These are phyloP conservation scores for Calonectria multiphialidica DNA, from an alignment of 2,329 filamentous ascomycete genomes.

Conservation along the genomic window DNA sequence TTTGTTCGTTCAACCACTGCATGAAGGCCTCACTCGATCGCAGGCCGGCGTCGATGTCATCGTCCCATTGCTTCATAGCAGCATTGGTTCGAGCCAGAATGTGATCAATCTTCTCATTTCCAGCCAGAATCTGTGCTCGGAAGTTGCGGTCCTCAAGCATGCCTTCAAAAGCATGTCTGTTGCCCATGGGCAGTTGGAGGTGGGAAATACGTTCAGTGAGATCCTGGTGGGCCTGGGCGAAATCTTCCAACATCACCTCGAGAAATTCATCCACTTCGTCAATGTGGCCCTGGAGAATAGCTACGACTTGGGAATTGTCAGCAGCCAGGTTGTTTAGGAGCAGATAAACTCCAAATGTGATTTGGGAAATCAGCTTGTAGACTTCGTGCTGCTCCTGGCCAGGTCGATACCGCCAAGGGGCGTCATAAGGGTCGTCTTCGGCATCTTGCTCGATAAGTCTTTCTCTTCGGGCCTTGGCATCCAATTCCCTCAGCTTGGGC, in stretches of 20 bases:
- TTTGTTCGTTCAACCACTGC: conserved; percentile 78
- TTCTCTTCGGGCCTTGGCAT: conserved; percentile 73
- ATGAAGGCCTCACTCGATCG: conserved; percentile 82
- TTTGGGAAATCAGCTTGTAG: conserved; percentile 90
- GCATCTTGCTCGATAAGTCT: conserved; percentile 76
- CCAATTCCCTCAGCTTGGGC: conserved; percentile 65
- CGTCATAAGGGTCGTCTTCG: conserved; percentile 78
- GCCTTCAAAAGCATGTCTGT: conserved; percentile 84
- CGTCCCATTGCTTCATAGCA: conserved; percentile 80
- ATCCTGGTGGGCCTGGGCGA: conserved; percentile 82
- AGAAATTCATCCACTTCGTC: conserved; percentile 94
- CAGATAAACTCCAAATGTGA: conserved; percentile 93
- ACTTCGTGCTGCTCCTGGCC: conserved; percentile 88
- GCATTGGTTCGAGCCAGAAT: conserved; percentile 84
- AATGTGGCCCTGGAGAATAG: conserved; percentile 90
- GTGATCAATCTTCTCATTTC: conserved; percentile 92
- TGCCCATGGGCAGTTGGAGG: conserved; percentile 85
- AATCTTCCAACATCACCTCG: conserved; percentile 86
- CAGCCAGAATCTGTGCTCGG: conserved; percentile 83
- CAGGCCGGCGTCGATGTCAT: conserved; percentile 84
- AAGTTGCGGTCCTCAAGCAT: conserved; percentile 90
- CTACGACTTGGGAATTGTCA: conserved; percentile 88
- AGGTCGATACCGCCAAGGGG: conserved; percentile 80
- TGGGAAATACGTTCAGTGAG: conserved; percentile 84
- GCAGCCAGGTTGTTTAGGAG: conserved; percentile 88